phyloP scores from a whole-genome alignment of 176 grass and related monocot species.

The Luzula sylvatica region DNA sequence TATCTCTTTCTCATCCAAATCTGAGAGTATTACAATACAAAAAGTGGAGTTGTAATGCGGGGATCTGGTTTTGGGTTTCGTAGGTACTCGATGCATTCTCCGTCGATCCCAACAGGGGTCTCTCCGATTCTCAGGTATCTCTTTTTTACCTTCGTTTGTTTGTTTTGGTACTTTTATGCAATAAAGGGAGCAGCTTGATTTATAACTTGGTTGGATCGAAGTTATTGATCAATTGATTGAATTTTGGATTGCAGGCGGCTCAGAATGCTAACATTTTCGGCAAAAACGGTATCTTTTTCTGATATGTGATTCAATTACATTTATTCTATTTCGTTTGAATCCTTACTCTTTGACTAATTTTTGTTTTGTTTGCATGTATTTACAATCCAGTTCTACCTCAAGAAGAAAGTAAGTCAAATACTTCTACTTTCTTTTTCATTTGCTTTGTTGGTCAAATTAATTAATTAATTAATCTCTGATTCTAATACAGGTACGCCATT shows the following conservation, averaged over 20 bases:
- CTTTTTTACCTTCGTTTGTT: conserved; percentile 11
- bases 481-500: conserved; percentile 62
- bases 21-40: neutral
- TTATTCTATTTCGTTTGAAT: conserved; percentile 14
- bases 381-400: conserved; percentile 65
- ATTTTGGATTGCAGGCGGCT: conserved; percentile 50
- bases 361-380: conserved; percentile 25
- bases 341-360: conserved; percentile 26
- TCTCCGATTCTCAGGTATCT: conserved; percentile 73
- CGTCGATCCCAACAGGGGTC: conserved; percentile 76
- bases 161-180: neutral
- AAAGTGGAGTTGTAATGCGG: neutral
- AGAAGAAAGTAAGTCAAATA: conserved; percentile 85
- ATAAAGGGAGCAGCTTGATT: neutral
- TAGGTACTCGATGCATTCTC: conserved; percentile 82
- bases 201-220: neutral
- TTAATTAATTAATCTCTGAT: conserved; percentile 5
- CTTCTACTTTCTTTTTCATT: conserved; percentile 13
- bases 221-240: conserved; percentile 21
- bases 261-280: conserved; percentile 64
- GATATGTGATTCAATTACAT: conserved; percentile 2
- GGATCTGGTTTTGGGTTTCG: conserved; percentile 32
- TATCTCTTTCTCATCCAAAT: neutral
- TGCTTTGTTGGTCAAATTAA: neutral
- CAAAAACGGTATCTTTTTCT: conserved; percentile 53